Conservation (phyloP, 2,329 filamentous ascomycete genomes). For the Sporothrix luriei region DNA sequence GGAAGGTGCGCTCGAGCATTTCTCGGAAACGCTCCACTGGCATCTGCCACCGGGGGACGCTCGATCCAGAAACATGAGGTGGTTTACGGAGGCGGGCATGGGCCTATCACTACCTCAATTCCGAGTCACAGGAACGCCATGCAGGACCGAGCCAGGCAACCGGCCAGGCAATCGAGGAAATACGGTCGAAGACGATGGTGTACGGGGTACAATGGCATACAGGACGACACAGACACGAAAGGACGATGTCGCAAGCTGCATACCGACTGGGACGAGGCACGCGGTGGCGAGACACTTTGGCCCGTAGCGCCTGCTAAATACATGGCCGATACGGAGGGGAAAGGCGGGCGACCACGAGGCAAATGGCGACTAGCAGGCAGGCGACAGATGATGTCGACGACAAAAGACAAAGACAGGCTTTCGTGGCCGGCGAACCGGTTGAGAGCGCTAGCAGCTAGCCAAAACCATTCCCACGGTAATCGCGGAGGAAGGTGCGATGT, state of each 20-base stretch:
- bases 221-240: not conserved
- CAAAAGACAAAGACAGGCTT: not conserved
- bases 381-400: not conserved
- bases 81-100: not conserved
- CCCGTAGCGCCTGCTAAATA: not conserved
- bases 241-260: not conserved
- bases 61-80: constrained; percentile 10
- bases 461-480: constrained; percentile 22
- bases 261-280: not conserved
- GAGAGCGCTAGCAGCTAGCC: constrained; percentile 14
- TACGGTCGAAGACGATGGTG: constrained; percentile 5
- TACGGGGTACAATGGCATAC: not conserved
- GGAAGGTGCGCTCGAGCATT: constrained; percentile 20
- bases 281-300: not conserved
- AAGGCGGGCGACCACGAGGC: constrained; percentile 3
- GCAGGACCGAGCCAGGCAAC: too few relatives aligned
- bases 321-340: constrained; percentile 2
- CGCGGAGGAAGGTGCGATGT: constrained; percentile 28
- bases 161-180: not conserved
- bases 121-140: too few relatives aligned
- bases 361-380: not conserved
- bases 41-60: constrained; percentile 20
- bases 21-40: constrained; percentile 12
- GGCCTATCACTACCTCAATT: too few relatives aligned
- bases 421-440: not conserved